These are phyloP conservation scores for Rhodamnia argentea DNA, from an alignment of 345 rosid species.

Conservation along the genomic window DNA sequence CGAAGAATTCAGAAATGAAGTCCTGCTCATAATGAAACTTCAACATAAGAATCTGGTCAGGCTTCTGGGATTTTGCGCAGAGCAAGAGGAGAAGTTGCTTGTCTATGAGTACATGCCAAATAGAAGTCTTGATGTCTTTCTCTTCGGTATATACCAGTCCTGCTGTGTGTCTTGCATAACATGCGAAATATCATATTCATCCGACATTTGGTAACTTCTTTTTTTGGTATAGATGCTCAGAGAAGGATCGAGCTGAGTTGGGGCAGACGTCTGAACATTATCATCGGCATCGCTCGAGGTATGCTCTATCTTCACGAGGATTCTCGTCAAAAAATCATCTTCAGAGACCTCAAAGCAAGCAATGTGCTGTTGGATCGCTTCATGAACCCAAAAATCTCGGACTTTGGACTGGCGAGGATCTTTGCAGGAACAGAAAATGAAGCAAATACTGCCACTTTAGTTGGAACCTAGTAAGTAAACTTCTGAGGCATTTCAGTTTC, in stretches of 20 bases:
- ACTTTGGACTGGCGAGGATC: background rate
- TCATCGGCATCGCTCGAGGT: background rate
- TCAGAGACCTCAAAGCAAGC: background rate
- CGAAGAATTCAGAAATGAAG: slow-evolving; percentile 9
- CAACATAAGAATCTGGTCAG: slow-evolving; percentile 24
- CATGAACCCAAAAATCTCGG: background rate
- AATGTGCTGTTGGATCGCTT: background rate
- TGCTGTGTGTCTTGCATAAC: background rate
- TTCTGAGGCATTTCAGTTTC: background rate
- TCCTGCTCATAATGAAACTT: slow-evolving; percentile 17
- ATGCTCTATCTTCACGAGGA: background rate
- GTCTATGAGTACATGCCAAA: background rate
- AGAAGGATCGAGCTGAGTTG: background rate
- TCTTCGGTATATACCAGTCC: slow-evolving; percentile 13
- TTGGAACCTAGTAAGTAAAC: background rate
- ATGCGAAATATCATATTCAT: too few species aligned
- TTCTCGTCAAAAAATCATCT: background rate
- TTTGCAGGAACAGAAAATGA: background rate
- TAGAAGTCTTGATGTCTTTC: slow-evolving; percentile 21
- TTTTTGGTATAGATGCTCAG: background rate
- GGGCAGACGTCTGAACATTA: background rate
- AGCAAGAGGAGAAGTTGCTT: slow-evolving; percentile 5
- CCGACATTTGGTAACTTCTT: background rate
- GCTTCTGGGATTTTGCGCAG: slow-evolving; percentile 17
- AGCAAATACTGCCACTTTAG: background rate